These are phyloP conservation scores for Cymbopogon citratus DNA, from an alignment of 176 grass and related monocot species.

Conservation along the genomic window DNA sequence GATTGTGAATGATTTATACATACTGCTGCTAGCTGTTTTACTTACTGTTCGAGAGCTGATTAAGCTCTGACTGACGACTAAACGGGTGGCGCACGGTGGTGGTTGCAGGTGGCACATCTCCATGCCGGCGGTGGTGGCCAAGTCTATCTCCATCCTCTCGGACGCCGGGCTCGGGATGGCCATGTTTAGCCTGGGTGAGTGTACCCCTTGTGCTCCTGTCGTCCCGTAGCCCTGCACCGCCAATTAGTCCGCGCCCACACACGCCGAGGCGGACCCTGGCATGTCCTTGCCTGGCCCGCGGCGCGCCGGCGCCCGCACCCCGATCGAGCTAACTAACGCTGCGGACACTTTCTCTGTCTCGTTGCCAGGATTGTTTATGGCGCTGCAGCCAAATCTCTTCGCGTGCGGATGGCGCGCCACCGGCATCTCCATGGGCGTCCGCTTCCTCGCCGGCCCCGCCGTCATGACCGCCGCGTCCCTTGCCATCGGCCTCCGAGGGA, in stretches of 20 bases:
- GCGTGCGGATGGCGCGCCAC: slow-evolving; percentile 66
- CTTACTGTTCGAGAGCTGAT: no score
- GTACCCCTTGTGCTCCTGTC: slow-evolving; percentile 33
- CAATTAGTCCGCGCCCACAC: slow-evolving; percentile 4
- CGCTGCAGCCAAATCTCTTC: slow-evolving; percentile 72
- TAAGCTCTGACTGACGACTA: background rate
- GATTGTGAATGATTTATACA: background rate
- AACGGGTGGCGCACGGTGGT: background rate
- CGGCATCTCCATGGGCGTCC: slow-evolving; percentile 56
- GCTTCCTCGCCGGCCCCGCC: slow-evolving; percentile 71
- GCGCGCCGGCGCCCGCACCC: no score
- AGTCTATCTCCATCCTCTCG: slow-evolving; percentile 95
- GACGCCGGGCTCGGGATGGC: slow-evolving; percentile 98
- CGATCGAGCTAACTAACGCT: background rate
- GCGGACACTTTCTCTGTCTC: background rate
- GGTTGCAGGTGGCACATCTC: slow-evolving; percentile 67
- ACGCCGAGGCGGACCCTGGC: background rate
- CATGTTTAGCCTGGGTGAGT: slow-evolving; percentile 94
- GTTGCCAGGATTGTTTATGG: slow-evolving; percentile 83
- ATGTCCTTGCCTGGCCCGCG: background rate
- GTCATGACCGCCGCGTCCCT: slow-evolving; percentile 68
- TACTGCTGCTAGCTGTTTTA: no score
- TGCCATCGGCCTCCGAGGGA: slow-evolving; percentile 59
- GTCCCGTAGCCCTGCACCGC: slow-evolving; percentile 33
- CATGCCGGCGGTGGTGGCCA: slow-evolving; percentile 73